Conservation (phyloP, 768 basidiomycete species). For the Gloeopeniophorella convolvens region DNA sequence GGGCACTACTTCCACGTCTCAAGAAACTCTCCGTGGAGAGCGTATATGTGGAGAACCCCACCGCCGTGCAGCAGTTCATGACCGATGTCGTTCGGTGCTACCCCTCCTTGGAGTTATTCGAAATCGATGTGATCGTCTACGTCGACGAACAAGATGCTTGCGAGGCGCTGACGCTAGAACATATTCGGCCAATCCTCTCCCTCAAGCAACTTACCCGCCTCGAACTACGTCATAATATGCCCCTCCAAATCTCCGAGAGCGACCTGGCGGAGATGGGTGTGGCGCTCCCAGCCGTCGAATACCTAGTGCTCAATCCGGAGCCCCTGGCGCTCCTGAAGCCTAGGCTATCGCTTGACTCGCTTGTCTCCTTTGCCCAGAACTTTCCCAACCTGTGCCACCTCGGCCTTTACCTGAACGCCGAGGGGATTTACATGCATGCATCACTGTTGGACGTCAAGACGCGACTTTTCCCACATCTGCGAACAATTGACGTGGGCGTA, state of each 20-base stretch:
- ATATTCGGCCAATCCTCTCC: constrained; percentile 16
- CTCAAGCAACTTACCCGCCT: constrained; percentile 14
- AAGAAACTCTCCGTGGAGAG: constrained; percentile 12
- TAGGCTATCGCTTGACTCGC: constrained; percentile 1
- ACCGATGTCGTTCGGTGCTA: constrained; percentile 12
- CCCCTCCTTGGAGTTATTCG: constrained; percentile 9
- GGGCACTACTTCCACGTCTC: constrained; percentile 11
- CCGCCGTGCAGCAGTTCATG: constrained; percentile 9
- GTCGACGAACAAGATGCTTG: constrained; percentile 1
- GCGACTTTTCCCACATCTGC: constrained; percentile 1
- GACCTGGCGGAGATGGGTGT: constrained; percentile 14
- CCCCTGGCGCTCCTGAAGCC: constrained; percentile 15
- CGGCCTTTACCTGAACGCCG: constrained; percentile 18
- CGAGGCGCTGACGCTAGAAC: constrained; percentile 6
- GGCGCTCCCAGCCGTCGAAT: constrained; percentile 12
- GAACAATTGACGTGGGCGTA: constrained; percentile 13
- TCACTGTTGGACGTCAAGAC: not conserved
- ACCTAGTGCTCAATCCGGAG: constrained; percentile 18
- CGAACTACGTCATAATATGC: constrained; percentile 20
- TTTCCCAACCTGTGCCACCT: constrained; percentile 15
- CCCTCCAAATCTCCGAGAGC: constrained; percentile 17
- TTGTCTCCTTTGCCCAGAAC: constrained; percentile 3
- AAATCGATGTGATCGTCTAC: constrained; percentile 14
- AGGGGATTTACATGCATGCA: not conserved
- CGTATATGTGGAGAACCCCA: constrained; percentile 1